phyloP scores from a whole-genome alignment of 2,329 filamentous ascomycete species.

The Epichloe typhina region DNA sequence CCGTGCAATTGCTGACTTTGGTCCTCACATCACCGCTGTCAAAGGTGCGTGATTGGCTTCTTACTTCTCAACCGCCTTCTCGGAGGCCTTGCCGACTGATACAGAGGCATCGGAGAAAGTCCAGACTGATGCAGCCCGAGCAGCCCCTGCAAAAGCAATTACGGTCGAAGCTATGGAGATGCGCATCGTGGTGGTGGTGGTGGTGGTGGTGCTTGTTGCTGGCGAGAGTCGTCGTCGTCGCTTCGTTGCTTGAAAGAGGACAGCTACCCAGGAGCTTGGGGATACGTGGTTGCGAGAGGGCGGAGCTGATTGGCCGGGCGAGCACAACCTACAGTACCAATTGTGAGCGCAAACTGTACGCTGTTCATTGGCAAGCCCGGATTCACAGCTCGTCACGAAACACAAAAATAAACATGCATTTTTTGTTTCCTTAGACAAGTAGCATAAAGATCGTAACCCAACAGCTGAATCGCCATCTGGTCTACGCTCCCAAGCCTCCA shows the following conservation, averaged over 20 bases:
- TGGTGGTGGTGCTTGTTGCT: constrained; percentile 6
- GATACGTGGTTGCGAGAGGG: constrained; percentile 13
- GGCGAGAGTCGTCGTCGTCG: constrained; percentile 5
- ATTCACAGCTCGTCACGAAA: no score
- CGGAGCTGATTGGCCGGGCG: constrained; percentile 9
- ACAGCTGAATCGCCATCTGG: not conserved
- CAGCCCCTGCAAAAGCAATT: constrained; percentile 36
- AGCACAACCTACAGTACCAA: constrained; percentile 1
- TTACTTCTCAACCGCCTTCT: constrained; percentile 53
- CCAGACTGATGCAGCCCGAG: constrained; percentile 49
- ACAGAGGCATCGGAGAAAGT: constrained; percentile 61
- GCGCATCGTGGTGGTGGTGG: constrained; percentile 20
- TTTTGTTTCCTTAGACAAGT: no score
- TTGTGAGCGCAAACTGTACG: not conserved
- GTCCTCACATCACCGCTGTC: not conserved
- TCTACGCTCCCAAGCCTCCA: no score
- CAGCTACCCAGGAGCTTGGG: constrained; percentile 12
- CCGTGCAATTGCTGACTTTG: not conserved
- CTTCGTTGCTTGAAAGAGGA: constrained; percentile 13
- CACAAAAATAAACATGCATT: no score
- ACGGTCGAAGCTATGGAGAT: constrained; percentile 24
- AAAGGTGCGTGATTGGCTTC: constrained; percentile 13
- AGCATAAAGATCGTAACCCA: no score
- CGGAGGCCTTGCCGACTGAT: constrained; percentile 53
- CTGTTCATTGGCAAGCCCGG: not conserved